Evolutionary conservation across 306 rosid genomes (phyloP).

Genomic region (Sicyos edulis): DNA sequence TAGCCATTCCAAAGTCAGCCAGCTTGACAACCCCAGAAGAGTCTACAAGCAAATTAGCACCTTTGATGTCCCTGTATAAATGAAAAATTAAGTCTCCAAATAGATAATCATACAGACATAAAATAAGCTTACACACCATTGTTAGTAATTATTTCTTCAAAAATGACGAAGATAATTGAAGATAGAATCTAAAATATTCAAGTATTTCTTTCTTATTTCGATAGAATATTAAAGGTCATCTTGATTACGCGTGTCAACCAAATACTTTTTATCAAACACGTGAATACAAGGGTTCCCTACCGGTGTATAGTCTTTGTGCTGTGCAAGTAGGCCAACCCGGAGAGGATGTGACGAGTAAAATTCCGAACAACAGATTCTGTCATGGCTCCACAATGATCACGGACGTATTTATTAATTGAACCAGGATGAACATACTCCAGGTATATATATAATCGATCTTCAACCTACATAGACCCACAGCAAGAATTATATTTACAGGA

Average conservation of each 20-base stretch:
- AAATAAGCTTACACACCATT: background rate
- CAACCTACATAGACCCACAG: constrained; percentile 46
- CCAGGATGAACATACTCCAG: constrained; percentile 94
- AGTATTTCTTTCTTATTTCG: constrained; percentile 8
- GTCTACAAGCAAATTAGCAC: constrained; percentile 96
- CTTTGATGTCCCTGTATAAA: constrained; percentile 75
- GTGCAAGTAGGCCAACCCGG: constrained; percentile 90
- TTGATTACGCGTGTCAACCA: background rate
- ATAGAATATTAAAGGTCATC: background rate
- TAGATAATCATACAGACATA: background rate
- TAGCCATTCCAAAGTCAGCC: constrained; percentile 99
- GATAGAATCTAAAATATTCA: background rate
- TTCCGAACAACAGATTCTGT: constrained; percentile 88
- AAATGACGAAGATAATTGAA: background rate
- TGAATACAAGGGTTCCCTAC: constrained; percentile 29
- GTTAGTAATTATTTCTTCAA: constrained; percentile 11
- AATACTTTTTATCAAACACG: background rate
- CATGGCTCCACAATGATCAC: constrained; percentile 89
- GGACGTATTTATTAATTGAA: constrained; percentile 82
- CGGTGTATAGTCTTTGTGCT: constrained; percentile 82
- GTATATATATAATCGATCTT: constrained; percentile 72
- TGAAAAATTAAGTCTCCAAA: constrained; percentile 9
- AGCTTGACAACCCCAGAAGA: constrained; percentile 89
- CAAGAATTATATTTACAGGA: constrained; percentile 7
- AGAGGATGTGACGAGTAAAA: constrained; percentile 91